A percentile compares a stretch with the other conserved stretches of the same genome.
Evolutionary conservation across 768 basidiomycete genomes (phyloP).

Genomic region (Clitopilus hobsonii): DNA sequence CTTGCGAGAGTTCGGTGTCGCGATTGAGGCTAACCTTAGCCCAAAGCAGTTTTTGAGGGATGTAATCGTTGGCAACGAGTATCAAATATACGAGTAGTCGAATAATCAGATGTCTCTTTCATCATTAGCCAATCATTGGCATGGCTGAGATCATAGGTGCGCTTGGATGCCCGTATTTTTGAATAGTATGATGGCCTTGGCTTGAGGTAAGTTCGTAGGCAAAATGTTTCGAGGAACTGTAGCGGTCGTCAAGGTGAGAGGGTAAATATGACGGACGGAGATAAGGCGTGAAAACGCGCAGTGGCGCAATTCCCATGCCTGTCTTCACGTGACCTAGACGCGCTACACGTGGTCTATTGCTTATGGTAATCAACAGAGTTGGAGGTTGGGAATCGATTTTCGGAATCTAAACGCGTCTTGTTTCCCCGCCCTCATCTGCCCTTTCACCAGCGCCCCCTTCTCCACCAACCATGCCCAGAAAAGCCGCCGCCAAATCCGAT

Average conservation of each 20-base stretch:
- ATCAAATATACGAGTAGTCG: too few species aligned
- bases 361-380: constrained; percentile 19
- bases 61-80: too few species aligned
- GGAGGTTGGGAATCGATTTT: constrained; percentile 10
- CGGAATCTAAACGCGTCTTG: constrained; percentile 20
- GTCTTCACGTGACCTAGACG: constrained; percentile 12
- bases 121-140: too few species aligned
- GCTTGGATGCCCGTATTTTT: too few species aligned
- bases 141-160: too few species aligned
- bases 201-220: too few species aligned
- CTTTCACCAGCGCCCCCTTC: constrained; percentile 4
- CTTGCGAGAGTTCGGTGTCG: too few species aligned
- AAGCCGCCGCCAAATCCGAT: constrained; percentile 47
- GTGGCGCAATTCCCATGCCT: constrained; percentile 2
- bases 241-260: neutral
- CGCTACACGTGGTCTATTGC: constrained; percentile 20
- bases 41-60: too few species aligned
- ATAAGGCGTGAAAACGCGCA: neutral
- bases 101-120: too few species aligned
- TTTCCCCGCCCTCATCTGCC: constrained; percentile 11
- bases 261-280: neutral
- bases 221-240: too few species aligned
- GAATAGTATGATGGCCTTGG: too few species aligned
- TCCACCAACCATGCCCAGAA: constrained; percentile 57
- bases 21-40: too few species aligned